Evolutionary conservation across 345 rosid genomes (phyloP), one percentile per base, ranked within the genome.

Genomic region (Dovyalis caffra): DNA sequence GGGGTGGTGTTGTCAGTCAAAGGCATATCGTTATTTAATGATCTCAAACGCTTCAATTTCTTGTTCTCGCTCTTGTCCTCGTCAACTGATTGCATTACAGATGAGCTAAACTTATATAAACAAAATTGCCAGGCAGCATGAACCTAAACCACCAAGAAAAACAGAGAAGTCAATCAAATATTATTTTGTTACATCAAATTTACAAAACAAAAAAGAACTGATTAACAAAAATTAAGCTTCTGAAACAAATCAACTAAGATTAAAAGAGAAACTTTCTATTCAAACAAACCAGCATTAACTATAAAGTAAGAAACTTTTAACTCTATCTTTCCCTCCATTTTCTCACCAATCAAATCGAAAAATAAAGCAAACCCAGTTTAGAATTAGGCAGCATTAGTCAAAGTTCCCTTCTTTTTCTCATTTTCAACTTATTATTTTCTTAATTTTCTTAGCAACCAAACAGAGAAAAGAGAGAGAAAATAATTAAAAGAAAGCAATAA

Each of bases 71-170:
- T 80, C 80, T 78, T 78, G 28, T 74, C 79, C 73, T 72, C 83
- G 65, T 83, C 87, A 74, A 76, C 83, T 9, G 85, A 84, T 85
- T 86, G 91, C 95, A 90, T 90, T 75, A 86, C 88, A 87, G 72
- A 69, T 61, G 47, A 78, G 77, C 77, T 66, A 71, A 9, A 67
- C 66, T 16, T 9, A 29, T 60, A 28, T 56, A 69, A 64, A 51
- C 73, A 53, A 45, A 82, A 60, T 56, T 40, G 40, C 65, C 69
- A 57, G 66, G 66, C 47, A 38, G 5, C 56, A 79, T 56, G 58
- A 79, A 76, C 79, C 69, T 70, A 79, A 37, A 12, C 47, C 56
- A 71, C 57, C 53, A 25, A 63, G n/a, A 51, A 26, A 26, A 23
- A 25, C 49, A 15, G 68, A 10, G 10, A 25, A 34, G 51, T 5